These are phyloP conservation scores for Vitis hybrid DNA, from an alignment of 177 flowering plant genomes.

Conservation along the genomic window DNA sequence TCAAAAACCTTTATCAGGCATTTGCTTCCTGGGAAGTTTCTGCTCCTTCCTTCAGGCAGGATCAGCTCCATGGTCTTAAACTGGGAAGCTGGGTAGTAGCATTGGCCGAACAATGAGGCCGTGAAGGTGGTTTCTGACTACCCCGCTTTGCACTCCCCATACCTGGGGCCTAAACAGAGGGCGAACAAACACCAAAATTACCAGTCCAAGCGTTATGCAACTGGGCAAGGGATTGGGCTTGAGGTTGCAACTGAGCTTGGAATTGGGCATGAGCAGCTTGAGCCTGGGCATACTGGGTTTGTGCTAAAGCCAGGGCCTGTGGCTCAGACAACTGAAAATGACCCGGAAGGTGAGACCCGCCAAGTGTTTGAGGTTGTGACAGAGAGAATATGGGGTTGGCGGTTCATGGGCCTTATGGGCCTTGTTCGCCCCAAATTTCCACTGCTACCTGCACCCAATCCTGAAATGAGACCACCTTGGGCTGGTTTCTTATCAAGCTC, in stretches of 20 bases:
- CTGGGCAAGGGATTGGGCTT: constrained; percentile 32
- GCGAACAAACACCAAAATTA: constrained; percentile 41
- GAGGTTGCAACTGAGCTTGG: constrained; percentile 46
- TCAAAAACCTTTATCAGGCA: constrained; percentile 46
- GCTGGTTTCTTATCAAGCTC: neutral
- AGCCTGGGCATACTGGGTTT: constrained; percentile 29
- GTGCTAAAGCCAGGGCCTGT: constrained; percentile 38
- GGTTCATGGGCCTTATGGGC: constrained; percentile 9
- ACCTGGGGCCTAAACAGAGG: constrained; percentile 50
- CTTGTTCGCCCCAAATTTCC: constrained; percentile 18
- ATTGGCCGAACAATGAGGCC: constrained; percentile 53
- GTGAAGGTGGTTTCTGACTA: constrained; percentile 68
- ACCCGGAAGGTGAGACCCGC: constrained; percentile 36
- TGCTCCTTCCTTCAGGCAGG: constrained; percentile 71
- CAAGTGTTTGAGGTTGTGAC: constrained; percentile 33
- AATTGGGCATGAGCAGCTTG: constrained; percentile 32
- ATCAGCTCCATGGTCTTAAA: constrained; percentile 79
- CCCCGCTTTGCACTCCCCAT: constrained; percentile 47
- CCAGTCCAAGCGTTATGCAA: constrained; percentile 28
- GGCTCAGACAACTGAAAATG: constrained; percentile 53
- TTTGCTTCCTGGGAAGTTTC: constrained; percentile 61
- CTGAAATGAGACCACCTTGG: neutral
- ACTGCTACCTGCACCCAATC: constrained; percentile 15
- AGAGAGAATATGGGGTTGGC: constrained; percentile 32
- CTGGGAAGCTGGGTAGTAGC: constrained; percentile 32